phyloP scores from a whole-genome alignment of 169 alveolate species.

The Babesia ovata region DNA sequence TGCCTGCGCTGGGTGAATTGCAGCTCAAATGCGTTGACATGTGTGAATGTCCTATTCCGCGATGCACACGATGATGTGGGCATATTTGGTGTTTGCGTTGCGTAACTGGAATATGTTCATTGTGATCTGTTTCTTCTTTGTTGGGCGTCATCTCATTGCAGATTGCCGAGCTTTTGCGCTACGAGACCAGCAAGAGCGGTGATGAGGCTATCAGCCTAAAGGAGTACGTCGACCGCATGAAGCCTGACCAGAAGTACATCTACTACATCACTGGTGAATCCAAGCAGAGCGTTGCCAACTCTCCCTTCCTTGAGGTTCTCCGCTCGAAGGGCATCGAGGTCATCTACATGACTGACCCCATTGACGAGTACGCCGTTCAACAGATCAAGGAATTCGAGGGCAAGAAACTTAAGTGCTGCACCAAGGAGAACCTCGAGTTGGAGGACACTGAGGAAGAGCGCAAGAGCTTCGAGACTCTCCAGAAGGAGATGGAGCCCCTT shows the following conservation, averaged over 20 bases:
- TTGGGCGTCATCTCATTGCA: conserved; percentile 23
- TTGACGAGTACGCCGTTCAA: conserved; percentile 99
- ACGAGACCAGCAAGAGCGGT: conserved; percentile 97
- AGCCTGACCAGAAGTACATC: conserved; percentile 98
- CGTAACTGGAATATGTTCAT: background rate
- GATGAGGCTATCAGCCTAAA: conserved; percentile 96
- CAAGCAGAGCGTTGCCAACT: conserved; percentile 91
- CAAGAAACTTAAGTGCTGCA: conserved; percentile 94
- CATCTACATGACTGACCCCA: conserved; percentile 98
- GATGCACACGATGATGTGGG: too few species aligned
- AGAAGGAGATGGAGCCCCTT: conserved; percentile 96
- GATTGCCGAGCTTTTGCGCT: conserved; percentile 96
- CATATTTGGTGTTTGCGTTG: background rate
- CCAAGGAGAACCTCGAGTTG: conserved; percentile 96
- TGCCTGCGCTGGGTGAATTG: too few species aligned
- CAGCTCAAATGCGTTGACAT: too few species aligned
- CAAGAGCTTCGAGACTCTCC: conserved; percentile 94
- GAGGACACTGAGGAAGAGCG: conserved; percentile 97
- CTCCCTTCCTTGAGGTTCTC: conserved; percentile 98
- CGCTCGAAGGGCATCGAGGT: conserved; percentile 96
- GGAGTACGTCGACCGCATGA: conserved; percentile 98
- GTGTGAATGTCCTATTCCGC: too few species aligned
- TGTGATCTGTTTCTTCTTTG: background rate
- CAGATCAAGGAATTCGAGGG: conserved; percentile 98
- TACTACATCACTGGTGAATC: conserved; percentile 99